Evolutionary conservation across 306 rosid genomes (phyloP).

Genomic region (Sesbania bispinosa): DNA sequence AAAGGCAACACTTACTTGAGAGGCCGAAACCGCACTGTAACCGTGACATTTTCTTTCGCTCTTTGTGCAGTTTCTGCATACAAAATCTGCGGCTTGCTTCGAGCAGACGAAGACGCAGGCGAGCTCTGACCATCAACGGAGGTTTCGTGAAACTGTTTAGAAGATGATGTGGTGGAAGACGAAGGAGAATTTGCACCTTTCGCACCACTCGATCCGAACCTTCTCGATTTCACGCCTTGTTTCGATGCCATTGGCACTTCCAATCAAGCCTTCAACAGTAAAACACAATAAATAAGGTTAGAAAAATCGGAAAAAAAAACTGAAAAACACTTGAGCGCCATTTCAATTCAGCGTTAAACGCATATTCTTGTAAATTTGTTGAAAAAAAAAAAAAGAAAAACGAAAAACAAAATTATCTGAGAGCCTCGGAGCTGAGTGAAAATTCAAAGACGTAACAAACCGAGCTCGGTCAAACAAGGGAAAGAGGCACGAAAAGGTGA

Average conservation of each 20-base stretch:
- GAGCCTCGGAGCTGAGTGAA: too few relatives aligned
- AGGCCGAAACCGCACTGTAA: conserved; percentile 96
- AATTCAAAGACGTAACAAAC: background rate
- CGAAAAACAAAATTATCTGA: background rate
- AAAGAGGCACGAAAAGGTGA: background rate
- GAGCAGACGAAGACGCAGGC: conserved; percentile 87
- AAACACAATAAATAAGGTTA: conserved; percentile 3
- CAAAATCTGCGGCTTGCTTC: conserved; percentile 74
- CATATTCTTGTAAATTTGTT: background rate
- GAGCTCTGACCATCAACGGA: conserved; percentile 67
- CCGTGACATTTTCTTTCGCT: conserved; percentile 89
- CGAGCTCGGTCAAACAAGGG: background rate
- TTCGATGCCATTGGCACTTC: conserved; percentile 67
- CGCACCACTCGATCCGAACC: conserved; percentile 36
- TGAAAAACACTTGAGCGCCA: background rate
- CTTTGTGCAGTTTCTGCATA: conserved; percentile 51
- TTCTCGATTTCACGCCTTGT: conserved; percentile 54
- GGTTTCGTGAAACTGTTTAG: conserved; percentile 68
- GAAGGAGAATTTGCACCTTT: conserved; percentile 74
- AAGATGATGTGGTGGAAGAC: conserved; percentile 83
- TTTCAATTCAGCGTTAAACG: conserved; percentile 3
- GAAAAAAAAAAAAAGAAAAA: background rate
- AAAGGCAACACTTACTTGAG: conserved; percentile 50
- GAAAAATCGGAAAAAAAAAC: background rate
- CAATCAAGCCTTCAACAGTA: conserved; percentile 48